Evolutionary conservation across 169 alveolate species (phyloP).

Genomic region (Cryptosporidium andersoni): DNA sequence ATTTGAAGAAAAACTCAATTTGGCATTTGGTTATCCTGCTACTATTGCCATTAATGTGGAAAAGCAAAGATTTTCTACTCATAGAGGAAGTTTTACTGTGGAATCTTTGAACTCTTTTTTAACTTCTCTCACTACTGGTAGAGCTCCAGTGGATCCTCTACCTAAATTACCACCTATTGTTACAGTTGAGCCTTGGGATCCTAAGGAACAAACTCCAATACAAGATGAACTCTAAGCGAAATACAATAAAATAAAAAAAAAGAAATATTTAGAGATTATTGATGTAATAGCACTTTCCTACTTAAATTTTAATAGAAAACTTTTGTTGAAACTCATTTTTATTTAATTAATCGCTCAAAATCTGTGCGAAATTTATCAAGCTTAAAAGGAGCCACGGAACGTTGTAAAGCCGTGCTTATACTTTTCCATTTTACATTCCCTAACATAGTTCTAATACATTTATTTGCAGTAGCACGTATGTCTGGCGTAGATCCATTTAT

Average conservation of each 20-base stretch:
- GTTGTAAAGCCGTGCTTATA: conserved; percentile 8
- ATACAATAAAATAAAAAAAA: not conserved
- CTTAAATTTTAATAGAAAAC: not conserved
- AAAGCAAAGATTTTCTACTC: conserved; percentile 73
- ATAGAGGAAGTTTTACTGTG: conserved; percentile 66
- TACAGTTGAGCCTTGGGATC: conserved; percentile 17
- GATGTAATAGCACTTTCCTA: not conserved
- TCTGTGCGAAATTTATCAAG: conserved; percentile 32
- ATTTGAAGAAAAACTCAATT: conserved; percentile 83
- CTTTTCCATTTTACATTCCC: conserved; percentile 54
- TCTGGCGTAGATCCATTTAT: conserved; percentile 66
- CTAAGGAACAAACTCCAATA: conserved; percentile 12
- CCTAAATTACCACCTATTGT: conserved; percentile 51
- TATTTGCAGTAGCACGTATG: conserved; percentile 43
- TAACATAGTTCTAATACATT: conserved; percentile 20
- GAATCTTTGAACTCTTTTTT: conserved; percentile 60
- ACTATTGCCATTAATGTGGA: conserved; percentile 83
- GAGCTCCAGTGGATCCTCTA: conserved; percentile 51
- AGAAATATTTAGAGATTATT: not conserved
- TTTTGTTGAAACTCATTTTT: conserved; percentile 1
- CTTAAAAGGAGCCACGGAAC: conserved; percentile 60
- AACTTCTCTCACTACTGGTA: conserved; percentile 47
- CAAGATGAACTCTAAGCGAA: not conserved
- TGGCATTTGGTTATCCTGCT: conserved; percentile 91
- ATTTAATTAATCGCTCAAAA: conserved; percentile 30